Conservation (phyloP, 805 yeast genomes). For the Kurtzmaniella cleridarum region DNA sequence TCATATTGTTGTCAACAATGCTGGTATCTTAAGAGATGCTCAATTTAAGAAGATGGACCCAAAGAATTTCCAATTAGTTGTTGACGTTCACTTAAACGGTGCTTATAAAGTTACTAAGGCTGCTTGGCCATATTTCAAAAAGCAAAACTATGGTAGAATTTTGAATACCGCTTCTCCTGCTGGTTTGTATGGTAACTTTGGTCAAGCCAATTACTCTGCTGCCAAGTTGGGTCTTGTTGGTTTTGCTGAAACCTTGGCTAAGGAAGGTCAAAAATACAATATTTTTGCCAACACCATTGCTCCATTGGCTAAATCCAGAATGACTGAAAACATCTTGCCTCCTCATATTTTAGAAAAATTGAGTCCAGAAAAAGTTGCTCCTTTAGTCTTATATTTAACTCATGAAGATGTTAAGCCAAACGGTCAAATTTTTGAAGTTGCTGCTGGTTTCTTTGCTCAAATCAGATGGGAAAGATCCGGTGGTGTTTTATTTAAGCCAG, state of each 20-base stretch:
- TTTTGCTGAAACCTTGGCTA: slow-evolving; percentile 88
- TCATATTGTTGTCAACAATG: slow-evolving; percentile 86
- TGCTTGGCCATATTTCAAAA: slow-evolving; percentile 86
- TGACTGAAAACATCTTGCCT: slow-evolving; percentile 90
- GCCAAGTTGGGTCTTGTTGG: slow-evolving; percentile 90
- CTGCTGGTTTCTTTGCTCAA: slow-evolving; percentile 90
- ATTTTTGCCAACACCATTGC: slow-evolving; percentile 85
- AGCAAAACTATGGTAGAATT: slow-evolving; percentile 84
- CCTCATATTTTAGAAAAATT: slow-evolving; percentile 75
- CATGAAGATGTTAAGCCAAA: slow-evolving; percentile 58
- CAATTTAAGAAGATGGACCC: slow-evolving; percentile 82
- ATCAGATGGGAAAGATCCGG: slow-evolving; percentile 92
- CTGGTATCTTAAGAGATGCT: slow-evolving; percentile 89
- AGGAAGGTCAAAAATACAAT: slow-evolving; percentile 84
- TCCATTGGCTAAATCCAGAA: slow-evolving; percentile 91
- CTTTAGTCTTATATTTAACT: slow-evolving; percentile 75
- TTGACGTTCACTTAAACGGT: slow-evolving; percentile 87
- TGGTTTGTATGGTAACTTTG: slow-evolving; percentile 94
- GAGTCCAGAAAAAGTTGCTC: slow-evolving; percentile 87
- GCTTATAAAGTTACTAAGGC: slow-evolving; percentile 79
- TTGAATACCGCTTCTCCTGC: slow-evolving; percentile 97
- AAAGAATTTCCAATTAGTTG: slow-evolving; percentile 70
- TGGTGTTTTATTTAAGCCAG: slow-evolving; percentile 81
- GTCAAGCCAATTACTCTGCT: slow-evolving; percentile 92
- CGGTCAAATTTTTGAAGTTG: slow-evolving; percentile 83